A percentile compares a stretch with the other conserved stretches of the same genome.
These are phyloP conservation scores for Euclidium syriacum DNA, from an alignment of 345 rosid genomes.

Conservation along the genomic window DNA sequence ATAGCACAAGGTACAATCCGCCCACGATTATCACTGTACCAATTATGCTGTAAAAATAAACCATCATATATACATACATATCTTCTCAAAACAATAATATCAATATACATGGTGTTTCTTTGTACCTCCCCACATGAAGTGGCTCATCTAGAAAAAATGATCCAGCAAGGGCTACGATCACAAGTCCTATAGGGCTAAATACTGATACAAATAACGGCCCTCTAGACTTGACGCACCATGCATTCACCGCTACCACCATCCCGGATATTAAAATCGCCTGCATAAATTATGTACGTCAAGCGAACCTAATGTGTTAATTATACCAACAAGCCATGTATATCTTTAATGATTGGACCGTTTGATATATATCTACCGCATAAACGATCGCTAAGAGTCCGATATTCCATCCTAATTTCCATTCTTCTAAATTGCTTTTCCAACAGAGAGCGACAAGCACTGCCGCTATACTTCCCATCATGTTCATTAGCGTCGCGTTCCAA, in stretches of 20 bases:
- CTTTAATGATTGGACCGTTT: background rate
- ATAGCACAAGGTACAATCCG: constrained; percentile 43
- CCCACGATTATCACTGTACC: constrained; percentile 37
- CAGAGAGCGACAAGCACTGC: constrained; percentile 28
- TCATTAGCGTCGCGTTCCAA: constrained; percentile 41
- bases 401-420: constrained; percentile 44
- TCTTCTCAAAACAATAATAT: background rate
- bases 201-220: constrained; percentile 45
- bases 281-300: background rate
- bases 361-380: constrained; percentile 29
- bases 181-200: constrained; percentile 43
- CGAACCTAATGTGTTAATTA: background rate
- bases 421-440: constrained; percentile 22
- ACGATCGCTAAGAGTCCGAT: constrained; percentile 37
- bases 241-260: constrained; percentile 21
- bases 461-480: constrained; percentile 35
- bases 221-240: constrained; percentile 39
- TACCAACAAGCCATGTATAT: background rate
- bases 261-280: constrained; percentile 44
- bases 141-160: constrained; percentile 38
- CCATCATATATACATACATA: background rate
- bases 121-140: constrained; percentile 47
- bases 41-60: constrained; percentile 30
- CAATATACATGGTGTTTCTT: constrained; percentile 6
- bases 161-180: constrained; percentile 41